A percentile compares a stretch with the other conserved stretches of the same genome.
Evolutionary conservation across 305 asterid genomes (phyloP).

Genomic region (Galium porrigens): DNA sequence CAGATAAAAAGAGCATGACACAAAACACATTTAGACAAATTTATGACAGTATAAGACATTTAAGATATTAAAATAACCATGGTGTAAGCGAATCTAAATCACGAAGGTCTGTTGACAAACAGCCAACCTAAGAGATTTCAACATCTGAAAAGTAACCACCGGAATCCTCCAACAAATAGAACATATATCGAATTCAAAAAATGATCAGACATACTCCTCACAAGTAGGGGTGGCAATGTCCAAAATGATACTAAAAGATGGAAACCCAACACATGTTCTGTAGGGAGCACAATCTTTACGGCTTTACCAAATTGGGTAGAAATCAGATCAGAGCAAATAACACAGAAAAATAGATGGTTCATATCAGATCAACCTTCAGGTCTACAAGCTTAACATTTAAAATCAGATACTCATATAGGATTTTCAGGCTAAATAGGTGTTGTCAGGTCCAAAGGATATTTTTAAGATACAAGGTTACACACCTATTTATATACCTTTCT

Average conservation of each 20-base stretch:
- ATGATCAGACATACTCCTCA: background rate
- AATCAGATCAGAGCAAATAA: background rate
- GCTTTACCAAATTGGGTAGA: background rate
- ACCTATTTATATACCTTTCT: background rate
- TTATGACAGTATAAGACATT: background rate
- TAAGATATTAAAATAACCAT: background rate
- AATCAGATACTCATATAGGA: background rate
- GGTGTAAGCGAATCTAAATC: background rate
- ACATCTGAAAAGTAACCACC: background rate
- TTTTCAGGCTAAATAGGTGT: background rate
- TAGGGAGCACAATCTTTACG: background rate
- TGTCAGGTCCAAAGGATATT: background rate
- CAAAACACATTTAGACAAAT: background rate
- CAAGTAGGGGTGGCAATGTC: background rate
- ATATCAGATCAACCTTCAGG: background rate
- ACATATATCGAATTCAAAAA: constrained; percentile 3
- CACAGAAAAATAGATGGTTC: background rate
- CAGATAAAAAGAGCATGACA: background rate
- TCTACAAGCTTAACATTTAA: no score
- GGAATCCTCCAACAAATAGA: background rate
- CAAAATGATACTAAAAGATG: no score
- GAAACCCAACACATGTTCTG: background rate
- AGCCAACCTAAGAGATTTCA: constrained; percentile 4
- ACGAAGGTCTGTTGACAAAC: background rate
- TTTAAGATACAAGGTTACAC: background rate